Base-by-base conservation (phyloP, 306 rosid genomes). In the Cicer bijugum region DNA sequence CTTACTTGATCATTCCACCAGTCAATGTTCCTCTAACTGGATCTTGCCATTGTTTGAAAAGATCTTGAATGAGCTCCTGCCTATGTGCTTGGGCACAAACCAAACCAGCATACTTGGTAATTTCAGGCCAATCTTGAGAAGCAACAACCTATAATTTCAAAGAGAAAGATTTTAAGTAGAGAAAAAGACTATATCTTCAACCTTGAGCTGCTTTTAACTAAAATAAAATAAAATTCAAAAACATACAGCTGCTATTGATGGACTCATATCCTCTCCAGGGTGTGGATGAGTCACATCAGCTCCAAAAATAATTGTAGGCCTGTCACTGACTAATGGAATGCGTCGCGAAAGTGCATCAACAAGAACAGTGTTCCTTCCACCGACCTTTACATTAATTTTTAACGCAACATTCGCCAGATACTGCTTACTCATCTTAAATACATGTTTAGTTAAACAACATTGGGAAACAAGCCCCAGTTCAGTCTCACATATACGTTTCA, bases 221-320 rank as follows among this genome's bases (percentile, higher is more conserved):
- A 10, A 61, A 12, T 47, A 6, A 16, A 72, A 7, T 43, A 8
- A 6, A 69, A 33, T 23, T 16, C 9, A 33, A 78, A 3, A 45
- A 69, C 97, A 58, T 88, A 95, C 99, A 19, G 99, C 99, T 8
- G 99, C 97, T 16, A 95, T 92, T 0, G 99, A 95, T 1, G 99
- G 97, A 56, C 99, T 95, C 1, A 96, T 88, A 82, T 95, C 99
- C 87, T 95, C 99, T 47, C 99, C 99, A 19, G 99, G 99, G 67
- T 90, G 99, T 37, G 99, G 99, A 83, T 95, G 99, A 37, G 99
- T 95, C 9, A 95, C 99, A 81, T 95, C 99, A 72, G 99, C 99
- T 48, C 99, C 99, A 80, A 95, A 95, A 33, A 95, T 95, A 39
- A 95, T 95, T 2, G 99, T 95, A 5, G 99, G 99, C 7, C 92